Evolutionary conservation across 2,329 filamentous ascomycete species (phyloP).

Genomic region (Nothomitra cinnamomea): DNA sequence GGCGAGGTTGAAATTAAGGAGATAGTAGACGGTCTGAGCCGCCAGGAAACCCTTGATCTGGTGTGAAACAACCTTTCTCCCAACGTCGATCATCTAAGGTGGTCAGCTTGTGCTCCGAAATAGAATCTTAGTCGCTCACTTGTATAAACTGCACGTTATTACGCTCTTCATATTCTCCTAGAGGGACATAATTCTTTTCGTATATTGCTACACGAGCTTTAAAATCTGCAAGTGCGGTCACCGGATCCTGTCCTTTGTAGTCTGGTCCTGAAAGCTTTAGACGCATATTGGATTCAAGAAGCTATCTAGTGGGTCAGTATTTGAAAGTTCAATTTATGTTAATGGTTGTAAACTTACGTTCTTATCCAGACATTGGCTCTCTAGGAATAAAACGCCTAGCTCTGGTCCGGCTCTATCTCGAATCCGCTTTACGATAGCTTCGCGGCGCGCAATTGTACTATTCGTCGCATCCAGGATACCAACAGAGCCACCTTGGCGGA

Average conservation of each 20-base stretch:
- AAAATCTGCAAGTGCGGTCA: slow-evolving; percentile 74
- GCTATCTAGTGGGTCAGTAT: slow-evolving; percentile 20
- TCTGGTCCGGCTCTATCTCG: slow-evolving; percentile 65
- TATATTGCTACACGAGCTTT: slow-evolving; percentile 84
- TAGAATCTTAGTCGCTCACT: slow-evolving; percentile 20
- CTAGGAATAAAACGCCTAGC: slow-evolving; percentile 83
- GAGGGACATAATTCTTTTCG: slow-evolving; percentile 79
- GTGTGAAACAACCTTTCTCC: slow-evolving; percentile 80
- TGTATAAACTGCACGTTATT: slow-evolving; percentile 88
- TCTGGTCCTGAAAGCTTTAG: slow-evolving; percentile 90
- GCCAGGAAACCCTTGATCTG: slow-evolving; percentile 84
- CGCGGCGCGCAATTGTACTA: slow-evolving; percentile 73
- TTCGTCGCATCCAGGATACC: slow-evolving; percentile 97
- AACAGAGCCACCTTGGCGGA: slow-evolving; percentile 67
- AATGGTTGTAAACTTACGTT: slow-evolving; percentile 27
- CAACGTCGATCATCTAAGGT: slow-evolving; percentile 78
- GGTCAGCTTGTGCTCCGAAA: slow-evolving; percentile 6
- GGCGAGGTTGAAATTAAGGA: slow-evolving; percentile 91
- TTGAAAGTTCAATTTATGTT: not conserved
- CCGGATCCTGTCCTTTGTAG: slow-evolving; percentile 84
- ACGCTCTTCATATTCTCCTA: slow-evolving; percentile 81
- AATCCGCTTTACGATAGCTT: slow-evolving; percentile 70
- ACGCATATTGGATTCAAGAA: slow-evolving; percentile 93
- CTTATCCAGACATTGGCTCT: slow-evolving; percentile 79
- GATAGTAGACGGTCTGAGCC: slow-evolving; percentile 80